phyloP scores from a whole-genome alignment of 2,329 filamentous ascomycete species.

The Sclerotinia sclerotiorum region DNA sequence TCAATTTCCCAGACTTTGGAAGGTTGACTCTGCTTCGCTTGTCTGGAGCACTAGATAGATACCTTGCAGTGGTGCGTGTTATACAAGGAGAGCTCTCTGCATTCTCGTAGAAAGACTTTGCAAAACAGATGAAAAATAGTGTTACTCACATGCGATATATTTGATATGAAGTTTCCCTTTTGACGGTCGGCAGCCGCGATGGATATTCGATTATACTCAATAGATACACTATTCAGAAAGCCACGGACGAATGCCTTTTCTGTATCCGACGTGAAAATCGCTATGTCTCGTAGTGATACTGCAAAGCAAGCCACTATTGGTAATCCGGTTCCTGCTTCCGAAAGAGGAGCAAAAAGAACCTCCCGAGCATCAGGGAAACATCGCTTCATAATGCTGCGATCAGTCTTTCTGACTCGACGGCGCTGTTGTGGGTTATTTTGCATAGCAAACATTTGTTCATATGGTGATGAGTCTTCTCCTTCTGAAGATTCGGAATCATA shows the following conservation, averaged over 20 bases:
- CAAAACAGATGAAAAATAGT: background rate
- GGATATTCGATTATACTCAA: conserved; percentile 44
- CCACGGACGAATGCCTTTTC: conserved; percentile 41
- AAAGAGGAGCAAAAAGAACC: conserved; percentile 43
- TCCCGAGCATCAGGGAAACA: conserved; percentile 41
- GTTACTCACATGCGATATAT: conserved; percentile 50
- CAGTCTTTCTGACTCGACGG: background rate
- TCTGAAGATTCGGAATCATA: conserved; percentile 19
- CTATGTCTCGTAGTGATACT: conserved; percentile 38
- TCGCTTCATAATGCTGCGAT: conserved; percentile 9
- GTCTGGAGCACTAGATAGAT: no score
- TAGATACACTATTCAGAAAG: conserved; percentile 40
- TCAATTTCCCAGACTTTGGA: no score
- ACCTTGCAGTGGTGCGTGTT: background rate
- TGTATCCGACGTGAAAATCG: conserved; percentile 35
- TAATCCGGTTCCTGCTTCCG: conserved; percentile 43
- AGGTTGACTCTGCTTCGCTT: no score
- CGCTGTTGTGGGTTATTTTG: background rate
- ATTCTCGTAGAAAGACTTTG: background rate
- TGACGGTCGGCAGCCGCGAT: conserved; percentile 48
- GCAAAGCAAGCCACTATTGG: conserved; percentile 41
- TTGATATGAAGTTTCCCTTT: conserved; percentile 57
- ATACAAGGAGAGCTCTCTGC: background rate
- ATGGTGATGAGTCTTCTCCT: background rate
- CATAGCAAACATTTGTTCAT: background rate